Percentiles rank a stretch among this genome's conserved stretches.
Evolutionary conservation across 1,139 yeast genomes (phyloP).

Genomic region (Saccharomyces pastorianus): DNA sequence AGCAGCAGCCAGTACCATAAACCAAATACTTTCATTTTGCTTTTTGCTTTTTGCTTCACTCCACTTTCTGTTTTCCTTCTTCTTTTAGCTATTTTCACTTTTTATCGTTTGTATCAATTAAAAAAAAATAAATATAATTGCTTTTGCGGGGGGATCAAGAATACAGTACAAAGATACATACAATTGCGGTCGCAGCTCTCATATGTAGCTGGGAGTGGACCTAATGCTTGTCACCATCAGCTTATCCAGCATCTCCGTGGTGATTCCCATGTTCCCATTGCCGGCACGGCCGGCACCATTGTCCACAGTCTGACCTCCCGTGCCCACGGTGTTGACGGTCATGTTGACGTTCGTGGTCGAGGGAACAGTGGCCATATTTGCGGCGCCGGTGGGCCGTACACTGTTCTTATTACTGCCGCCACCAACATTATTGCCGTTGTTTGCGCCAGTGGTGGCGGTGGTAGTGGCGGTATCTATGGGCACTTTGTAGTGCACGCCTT

Average conservation of each 20-base stretch:
- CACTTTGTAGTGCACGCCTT: slow-evolving; percentile 28
- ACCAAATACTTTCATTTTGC: neutral
- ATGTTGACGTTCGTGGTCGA: slow-evolving; percentile 13
- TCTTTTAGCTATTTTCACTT: too few species aligned
- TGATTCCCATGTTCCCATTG: slow-evolving; percentile 12
- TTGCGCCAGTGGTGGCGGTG: slow-evolving; percentile 1
- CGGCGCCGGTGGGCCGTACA: slow-evolving; percentile 5
- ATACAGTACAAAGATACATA: neutral
- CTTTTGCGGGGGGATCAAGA: neutral
- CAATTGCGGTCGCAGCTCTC: neutral
- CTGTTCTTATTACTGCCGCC: slow-evolving; percentile 8
- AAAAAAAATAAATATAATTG: neutral
- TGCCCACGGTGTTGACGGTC: slow-evolving; percentile 2
- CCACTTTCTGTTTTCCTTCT: neutral
- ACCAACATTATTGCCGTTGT: neutral
- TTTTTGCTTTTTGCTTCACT: neutral
- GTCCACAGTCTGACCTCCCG: neutral
- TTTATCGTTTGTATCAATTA: neutral
- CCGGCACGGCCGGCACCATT: slow-evolving; percentile 8
- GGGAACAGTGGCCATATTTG: slow-evolving; percentile 6
- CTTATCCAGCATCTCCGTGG: slow-evolving; percentile 28
- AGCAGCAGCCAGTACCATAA: neutral
- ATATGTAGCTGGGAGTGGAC: slow-evolving; percentile 28
- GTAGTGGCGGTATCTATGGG: slow-evolving; percentile 2
- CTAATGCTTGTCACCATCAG: slow-evolving; percentile 27